Base-by-base conservation (phyloP, 495 filamentous ascomycete species). In the Aspergillus mulundensis region DNA sequence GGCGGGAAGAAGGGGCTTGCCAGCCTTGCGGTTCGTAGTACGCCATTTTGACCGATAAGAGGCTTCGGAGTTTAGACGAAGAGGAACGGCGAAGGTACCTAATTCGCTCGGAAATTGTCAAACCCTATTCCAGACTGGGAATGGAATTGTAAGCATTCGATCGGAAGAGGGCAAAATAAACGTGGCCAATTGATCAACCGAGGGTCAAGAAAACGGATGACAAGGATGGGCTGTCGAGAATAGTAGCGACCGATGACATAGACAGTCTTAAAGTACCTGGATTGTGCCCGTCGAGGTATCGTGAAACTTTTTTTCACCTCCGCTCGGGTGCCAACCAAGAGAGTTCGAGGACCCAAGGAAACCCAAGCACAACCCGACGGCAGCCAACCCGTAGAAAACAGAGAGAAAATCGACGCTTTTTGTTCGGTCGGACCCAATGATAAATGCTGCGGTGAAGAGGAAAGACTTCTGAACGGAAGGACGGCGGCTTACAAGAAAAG, bases 21-120 rank as follows among this genome's bases (percentile, higher is more conserved):
- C 89, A 94, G 68, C 86, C 82, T 67, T 88, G 84, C 61, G 90
- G 83, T 72, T 95, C 90, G 81, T 96, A 96, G 77, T 93, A 96
- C 24, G 90, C 87, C 89, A 94, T 94, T 67, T 61, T 78, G 63
- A 62, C 40, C 39, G 59, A 64, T 47, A 47, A 36, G 50, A 51
- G 25, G 43, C 21, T 41, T 16, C 43, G 54, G 60, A 53, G 54
- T 49, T 54, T 34, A 18, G 34, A 56, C 28, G 58, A 56, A 51
- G 50, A 57, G 57, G 59, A 53, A 45, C 56, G 53, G 61, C 66
- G 63, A 68, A 64, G 65, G 64, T 59, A 59, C 50, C 44, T 65
- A 60, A 66, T 72, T 67, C 65, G 69, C 54, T 63, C 57, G 65
- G 30, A 36, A 57, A 52, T 55, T 15, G 34, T 44, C n/a, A 39